Percentiles rank a stretch among this genome's conserved stretches.
These are phyloP conservation scores for Geranium rotundifolium DNA, from an alignment of 345 rosid genomes.

Conservation along the genomic window DNA sequence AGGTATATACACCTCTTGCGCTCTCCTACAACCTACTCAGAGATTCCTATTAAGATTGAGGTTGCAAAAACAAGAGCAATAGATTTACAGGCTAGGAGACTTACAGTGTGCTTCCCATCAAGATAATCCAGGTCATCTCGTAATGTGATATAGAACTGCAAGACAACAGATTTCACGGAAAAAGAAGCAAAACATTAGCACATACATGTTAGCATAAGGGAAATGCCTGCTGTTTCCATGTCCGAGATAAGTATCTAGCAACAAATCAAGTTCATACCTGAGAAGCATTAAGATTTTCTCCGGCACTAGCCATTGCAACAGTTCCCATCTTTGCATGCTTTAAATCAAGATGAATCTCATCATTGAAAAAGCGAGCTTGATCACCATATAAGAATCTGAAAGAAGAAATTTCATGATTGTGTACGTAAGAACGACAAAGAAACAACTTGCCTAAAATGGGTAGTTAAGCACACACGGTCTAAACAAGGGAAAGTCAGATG, in stretches of 20 bases:
- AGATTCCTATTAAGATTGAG: too few species aligned
- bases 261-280: conserved; percentile 37
- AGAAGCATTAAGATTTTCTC: conserved; percentile 94
- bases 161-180: conserved; percentile 3
- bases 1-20: too few species aligned
- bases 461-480: background rate
- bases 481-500: too few species aligned
- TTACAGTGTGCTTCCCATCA: conserved; percentile 93
- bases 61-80: too few species aligned
- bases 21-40: too few species aligned
- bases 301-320: conserved; percentile 93
- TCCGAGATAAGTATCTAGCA: background rate
- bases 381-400: conserved; percentile 75
- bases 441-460: background rate
- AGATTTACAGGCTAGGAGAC: conserved; percentile 11
- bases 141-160: conserved; percentile 80
- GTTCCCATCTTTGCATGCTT: conserved; percentile 80
- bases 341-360: conserved; percentile 79
- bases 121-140: conserved; percentile 88
- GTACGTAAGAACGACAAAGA: background rate
- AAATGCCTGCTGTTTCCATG: background rate
- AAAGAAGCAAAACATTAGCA: conserved; percentile 6
- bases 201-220: conserved; percentile 1
- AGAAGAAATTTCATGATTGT: conserved; percentile 2
- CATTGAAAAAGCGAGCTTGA: conserved; percentile 80